Evolutionary conservation across 176 grass and related monocot genomes (phyloP).

Genomic region (Aegilops speltoides): DNA sequence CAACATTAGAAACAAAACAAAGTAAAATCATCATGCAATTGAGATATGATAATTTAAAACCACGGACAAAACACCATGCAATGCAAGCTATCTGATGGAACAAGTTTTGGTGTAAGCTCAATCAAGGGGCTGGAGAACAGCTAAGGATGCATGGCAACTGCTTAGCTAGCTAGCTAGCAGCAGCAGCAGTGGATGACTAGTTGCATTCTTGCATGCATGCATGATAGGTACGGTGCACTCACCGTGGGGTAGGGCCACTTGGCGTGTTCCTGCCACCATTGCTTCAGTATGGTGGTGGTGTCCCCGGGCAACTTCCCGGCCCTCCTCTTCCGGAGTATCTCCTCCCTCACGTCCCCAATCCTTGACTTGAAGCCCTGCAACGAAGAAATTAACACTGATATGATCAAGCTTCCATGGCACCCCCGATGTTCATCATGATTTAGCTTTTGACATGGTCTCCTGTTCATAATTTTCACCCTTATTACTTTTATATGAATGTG

Average conservation of each 20-base stretch:
- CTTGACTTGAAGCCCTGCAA: conserved; percentile 92
- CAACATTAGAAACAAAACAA: background rate
- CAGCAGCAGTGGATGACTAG: conserved; percentile 22
- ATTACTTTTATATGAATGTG: background rate
- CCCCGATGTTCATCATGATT: too few relatives aligned
- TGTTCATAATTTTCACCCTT: too few relatives aligned
- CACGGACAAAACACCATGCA: background rate
- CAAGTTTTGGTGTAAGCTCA: conserved; percentile 21
- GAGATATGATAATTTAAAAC: background rate
- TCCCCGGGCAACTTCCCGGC: conserved; percentile 98
- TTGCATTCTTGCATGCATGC: conserved; percentile 47
- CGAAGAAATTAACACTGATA: background rate
- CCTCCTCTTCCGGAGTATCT: conserved; percentile 95
- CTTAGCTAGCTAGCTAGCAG: background rate
- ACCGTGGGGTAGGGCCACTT: conserved; percentile 99
- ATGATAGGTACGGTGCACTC: conserved; percentile 50
- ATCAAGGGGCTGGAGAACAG: conserved; percentile 36
- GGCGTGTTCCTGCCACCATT: conserved; percentile 99
- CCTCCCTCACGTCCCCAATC: conserved; percentile 96
- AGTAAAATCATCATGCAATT: background rate
- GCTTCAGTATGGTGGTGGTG: conserved; percentile 91
- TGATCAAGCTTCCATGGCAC: too few relatives aligned
- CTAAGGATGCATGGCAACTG: conserved; percentile 9
- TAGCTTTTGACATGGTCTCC: too few relatives aligned
- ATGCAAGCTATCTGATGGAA: background rate